Conservation (phyloP, 805 yeast genomes). For the Komagataella pastoris region DNA sequence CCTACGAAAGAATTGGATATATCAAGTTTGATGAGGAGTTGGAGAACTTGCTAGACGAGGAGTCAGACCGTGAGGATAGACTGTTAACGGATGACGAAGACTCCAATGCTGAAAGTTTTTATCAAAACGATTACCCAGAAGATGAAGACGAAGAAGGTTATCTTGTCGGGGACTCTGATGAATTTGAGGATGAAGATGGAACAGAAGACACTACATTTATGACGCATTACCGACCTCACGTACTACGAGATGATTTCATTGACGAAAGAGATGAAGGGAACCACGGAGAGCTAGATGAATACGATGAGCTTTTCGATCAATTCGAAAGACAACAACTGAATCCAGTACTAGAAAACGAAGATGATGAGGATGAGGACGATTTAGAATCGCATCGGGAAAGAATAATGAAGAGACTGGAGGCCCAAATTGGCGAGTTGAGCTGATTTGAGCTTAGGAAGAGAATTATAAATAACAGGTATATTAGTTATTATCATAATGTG, state of each 20-base stretch:
- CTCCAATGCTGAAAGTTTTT: constrained; percentile 84
- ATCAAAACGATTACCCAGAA: constrained; percentile 89
- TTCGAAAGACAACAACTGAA: constrained; percentile 27
- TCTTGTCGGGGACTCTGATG: neutral
- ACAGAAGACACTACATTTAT: constrained; percentile 5
- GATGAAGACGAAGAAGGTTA: constrained; percentile 62
- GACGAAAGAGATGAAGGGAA: constrained; percentile 3
- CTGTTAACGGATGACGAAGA: constrained; percentile 56
- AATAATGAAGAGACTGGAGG: constrained; percentile 43
- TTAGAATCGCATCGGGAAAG: constrained; percentile 50
- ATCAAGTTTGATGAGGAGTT: constrained; percentile 41
- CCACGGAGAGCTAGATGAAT: constrained; percentile 2
- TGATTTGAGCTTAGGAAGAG: neutral
- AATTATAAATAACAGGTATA: neutral
- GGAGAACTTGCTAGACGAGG: constrained; percentile 25
- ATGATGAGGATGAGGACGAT: constrained; percentile 45
- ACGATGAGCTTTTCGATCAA: constrained; percentile 5
- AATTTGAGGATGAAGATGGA: constrained; percentile 16
- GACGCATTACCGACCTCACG: neutral
- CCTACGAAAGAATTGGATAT: constrained; percentile 31
- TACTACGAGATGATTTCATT: neutral
- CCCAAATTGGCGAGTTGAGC: constrained; percentile 31
- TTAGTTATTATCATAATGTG: neutral
- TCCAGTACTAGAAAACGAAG: constrained; percentile 49
- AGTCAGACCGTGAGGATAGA: constrained; percentile 11